phyloP scores from a whole-genome alignment of 305 asterid genomes.

The Fraxinus albicans region DNA sequence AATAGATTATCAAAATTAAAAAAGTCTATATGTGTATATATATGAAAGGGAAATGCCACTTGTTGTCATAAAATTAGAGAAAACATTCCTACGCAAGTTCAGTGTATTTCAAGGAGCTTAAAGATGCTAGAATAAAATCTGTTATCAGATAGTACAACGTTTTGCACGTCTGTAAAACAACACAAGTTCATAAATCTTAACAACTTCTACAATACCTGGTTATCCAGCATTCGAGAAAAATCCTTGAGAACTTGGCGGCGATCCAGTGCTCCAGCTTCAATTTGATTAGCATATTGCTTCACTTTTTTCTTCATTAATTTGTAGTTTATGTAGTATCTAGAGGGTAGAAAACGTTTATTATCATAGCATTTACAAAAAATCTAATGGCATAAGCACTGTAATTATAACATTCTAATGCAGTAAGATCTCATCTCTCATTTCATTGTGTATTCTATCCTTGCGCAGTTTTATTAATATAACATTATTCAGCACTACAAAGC shows the following conservation, averaged over 20 bases:
- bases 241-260: slow-evolving; percentile 92
- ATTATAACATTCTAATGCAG: slow-evolving; percentile 6
- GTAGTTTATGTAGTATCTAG: slow-evolving; percentile 96
- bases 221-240: slow-evolving; percentile 91
- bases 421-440: not conserved
- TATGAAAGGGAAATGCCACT: not conserved
- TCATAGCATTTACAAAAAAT: slow-evolving; percentile 8
- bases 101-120: slow-evolving; percentile 12
- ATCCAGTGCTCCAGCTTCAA: slow-evolving; percentile 71
- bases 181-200: not conserved
- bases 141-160: not conserved
- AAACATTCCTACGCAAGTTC: not conserved
- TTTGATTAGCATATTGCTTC: slow-evolving; percentile 75
- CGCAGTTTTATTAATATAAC: not conserved
- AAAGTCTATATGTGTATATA: not conserved
- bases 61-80: not conserved
- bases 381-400: not conserved
- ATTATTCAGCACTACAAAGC: not conserved
- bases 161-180: slow-evolving; percentile 9
- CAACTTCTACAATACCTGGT: slow-evolving; percentile 52
- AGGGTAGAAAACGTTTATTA: slow-evolving; percentile 15
- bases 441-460: not conserved
- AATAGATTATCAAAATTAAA: not conserved
- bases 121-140: slow-evolving; percentile 11
- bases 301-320: slow-evolving; percentile 92